phyloP scores from a whole-genome alignment of 2,329 filamentous ascomycete genomes.

The Chaetomiaceae sp. region DNA sequence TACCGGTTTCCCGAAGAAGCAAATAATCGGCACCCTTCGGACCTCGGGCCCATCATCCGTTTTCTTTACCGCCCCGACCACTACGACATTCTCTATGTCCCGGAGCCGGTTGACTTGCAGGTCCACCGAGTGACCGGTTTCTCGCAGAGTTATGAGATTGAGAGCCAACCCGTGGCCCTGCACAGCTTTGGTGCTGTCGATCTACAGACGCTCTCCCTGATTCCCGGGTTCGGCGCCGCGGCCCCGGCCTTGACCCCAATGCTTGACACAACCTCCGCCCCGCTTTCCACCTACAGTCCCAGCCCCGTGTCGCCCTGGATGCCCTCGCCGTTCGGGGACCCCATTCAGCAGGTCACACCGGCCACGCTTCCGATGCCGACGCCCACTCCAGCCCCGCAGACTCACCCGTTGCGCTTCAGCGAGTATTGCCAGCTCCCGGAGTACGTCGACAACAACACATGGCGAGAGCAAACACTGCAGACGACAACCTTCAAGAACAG shows the following conservation, averaged over 20 bases:
- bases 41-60: constrained; percentile 47
- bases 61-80: constrained; percentile 69
- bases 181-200: constrained; percentile 38
- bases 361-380: constrained; percentile 11
- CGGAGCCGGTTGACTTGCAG: constrained; percentile 37
- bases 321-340: constrained; percentile 30
- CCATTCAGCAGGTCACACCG: constrained; percentile 16
- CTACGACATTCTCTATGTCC: constrained; percentile 84
- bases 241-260: constrained; percentile 18
- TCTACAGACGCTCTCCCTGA: constrained; percentile 39
- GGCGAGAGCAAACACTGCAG: constrained; percentile 42
- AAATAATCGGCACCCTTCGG: constrained; percentile 38
- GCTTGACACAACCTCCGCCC: constrained; percentile 20
- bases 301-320: constrained; percentile 35
- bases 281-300: constrained; percentile 26
- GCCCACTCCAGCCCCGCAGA: constrained; percentile 21
- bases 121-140: constrained; percentile 48
- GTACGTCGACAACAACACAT: constrained; percentile 32
- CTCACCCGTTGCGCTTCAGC: constrained; percentile 46
- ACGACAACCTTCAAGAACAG: constrained; percentile 60
- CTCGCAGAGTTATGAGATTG: constrained; percentile 39
- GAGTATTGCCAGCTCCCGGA: constrained; percentile 43
- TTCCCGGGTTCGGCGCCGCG: constrained; percentile 38
- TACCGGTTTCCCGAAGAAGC: constrained; percentile 57
- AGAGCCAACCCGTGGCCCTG: constrained; percentile 35